Base-by-base conservation (phyloP, 371 early-diverging fungal species). In the Apophysomyces sp. region DNA sequence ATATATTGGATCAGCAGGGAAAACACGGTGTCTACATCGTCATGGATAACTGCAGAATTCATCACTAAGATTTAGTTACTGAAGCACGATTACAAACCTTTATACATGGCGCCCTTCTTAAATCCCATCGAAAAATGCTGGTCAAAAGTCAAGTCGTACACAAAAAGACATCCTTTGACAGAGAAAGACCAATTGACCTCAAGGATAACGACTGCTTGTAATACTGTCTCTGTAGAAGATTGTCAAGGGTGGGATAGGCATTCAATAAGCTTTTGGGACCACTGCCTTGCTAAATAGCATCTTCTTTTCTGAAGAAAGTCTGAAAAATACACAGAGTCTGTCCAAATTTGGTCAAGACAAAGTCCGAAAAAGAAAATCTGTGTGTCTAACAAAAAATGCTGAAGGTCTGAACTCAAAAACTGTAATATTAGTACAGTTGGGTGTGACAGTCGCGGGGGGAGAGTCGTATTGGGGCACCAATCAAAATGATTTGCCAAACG, bases 71-170 rank as follows among this genome's bases (percentile, higher is more conserved):
- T 16, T 26, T 40, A 18, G 57, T 57, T 9, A 5, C 21, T 1
- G 0, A 41, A 39, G 16, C 13, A 28, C 4, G 57, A 34, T 29
- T 29, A 41, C 13, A 41, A 57, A 41, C 2, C 41, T 15, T 24
- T 57, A 34, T 62, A 26, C 27, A 34, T 62, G 31, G 57, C 57
- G 15, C 61, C 52, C n/a, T 66, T 60, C 53, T 39, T 60, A 32
- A 66, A 39, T n/a, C 56, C 53, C 54, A 64, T 58, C 29, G 36
- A 60, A 18, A 40, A 61, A 31, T 44, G 40, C 52, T 49, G 49
- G 49, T 21, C 56, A 51, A 57, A 51, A 44, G 31, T 66, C 24
- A 55, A 26, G 52, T 8, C 15, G 12, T 15, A 12, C 21, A 41
- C n/a, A 13, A 13, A n/a, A 41, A 21, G 16, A 1, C 9, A 41